Base-by-base conservation (phyloP, 2,329 filamentous ascomycete genomes). In the Septoria linicola region DNA sequence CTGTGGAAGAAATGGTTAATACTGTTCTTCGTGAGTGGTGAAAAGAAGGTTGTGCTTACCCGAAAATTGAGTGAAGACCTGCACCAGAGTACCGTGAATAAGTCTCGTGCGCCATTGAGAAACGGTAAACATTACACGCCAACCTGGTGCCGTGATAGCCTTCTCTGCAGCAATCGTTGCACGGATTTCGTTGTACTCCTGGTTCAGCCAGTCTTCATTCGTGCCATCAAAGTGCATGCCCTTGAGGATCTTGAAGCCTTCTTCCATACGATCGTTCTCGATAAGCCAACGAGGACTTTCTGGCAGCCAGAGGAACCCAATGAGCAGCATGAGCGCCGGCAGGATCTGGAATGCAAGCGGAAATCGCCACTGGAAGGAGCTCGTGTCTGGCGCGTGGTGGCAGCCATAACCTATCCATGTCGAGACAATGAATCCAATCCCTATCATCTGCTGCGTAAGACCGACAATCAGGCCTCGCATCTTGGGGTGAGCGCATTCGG, bases 31-130 rank as follows among this genome's bases (percentile, higher is more conserved):
- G n/a, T n/a, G n/a, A n/a, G n/a, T n/a, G n/a, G n/a, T n/a, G n/a
- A n/a, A n/a, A n/a, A n/a, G n/a, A n/a, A n/a, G n/a, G n/a, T n/a
- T n/a, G n/a, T n/a, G n/a, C n/a, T n/a, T n/a, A n/a, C n/a, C n/a
- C n/a, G 76, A 79, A 61, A 86, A 78, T 57, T 86, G 83, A 41
- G 82, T 82, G 60, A 87, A 83, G 54, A 83, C 76, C 64, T 88
- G 83, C 32, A 84, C 78, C 25, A 80, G 68, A 35, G 78, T 78
- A 17, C 80, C 84, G 54, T 84, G 79, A 57, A 84, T 66, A 43
- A 86, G 76, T 13, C 84, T 75, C 41, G 76, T 83, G 62, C 84
- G 77, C 75, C 82, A 84, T 48, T 77, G 67, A 20, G 78, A 76
- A 6, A 80, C 74, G 10, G 72, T 76, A 61, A 85, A 83, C 68